Percentiles rank a stretch among this genome's conserved stretches.
These are phyloP conservation scores for Reutealis trisperma DNA, from an alignment of 345 rosid species.

Conservation along the genomic window DNA sequence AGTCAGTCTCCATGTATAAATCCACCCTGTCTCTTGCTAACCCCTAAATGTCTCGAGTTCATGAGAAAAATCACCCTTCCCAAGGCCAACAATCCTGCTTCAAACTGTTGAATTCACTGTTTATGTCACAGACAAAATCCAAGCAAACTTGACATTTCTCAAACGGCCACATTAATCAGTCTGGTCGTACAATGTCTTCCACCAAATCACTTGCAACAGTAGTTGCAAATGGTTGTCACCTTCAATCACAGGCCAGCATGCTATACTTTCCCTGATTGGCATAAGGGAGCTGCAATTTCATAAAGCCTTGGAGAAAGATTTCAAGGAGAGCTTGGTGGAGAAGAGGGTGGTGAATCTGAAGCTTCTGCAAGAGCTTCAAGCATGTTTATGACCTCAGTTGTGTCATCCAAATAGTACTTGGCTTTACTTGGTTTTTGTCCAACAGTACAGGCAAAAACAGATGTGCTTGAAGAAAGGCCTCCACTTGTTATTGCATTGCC, in stretches of 20 bases:
- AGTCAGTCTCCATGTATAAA: conserved; percentile 17
- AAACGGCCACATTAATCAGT: conserved; percentile 16
- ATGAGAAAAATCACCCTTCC: neutral
- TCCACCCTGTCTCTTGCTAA: neutral
- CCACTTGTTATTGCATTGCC: conserved; percentile 41
- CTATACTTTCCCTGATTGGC: conserved; percentile 9
- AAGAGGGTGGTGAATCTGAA: conserved; percentile 39
- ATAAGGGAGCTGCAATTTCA: conserved; percentile 4
- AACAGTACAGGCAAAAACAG: conserved; percentile 83
- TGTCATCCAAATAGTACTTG: conserved; percentile 77
- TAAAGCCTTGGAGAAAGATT: neutral
- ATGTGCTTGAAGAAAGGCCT: conserved; percentile 41
- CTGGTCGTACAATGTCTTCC: conserved; percentile 3
- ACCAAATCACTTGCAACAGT: conserved; percentile 14
- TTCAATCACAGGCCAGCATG: conserved; percentile 20
- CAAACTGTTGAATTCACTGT: neutral
- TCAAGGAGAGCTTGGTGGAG: conserved; percentile 39
- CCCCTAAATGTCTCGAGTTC: neutral
- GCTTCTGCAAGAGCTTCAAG: conserved; percentile 65
- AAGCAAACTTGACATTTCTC: conserved; percentile 19
- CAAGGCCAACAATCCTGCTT: neutral
- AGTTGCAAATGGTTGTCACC: conserved; percentile 23
- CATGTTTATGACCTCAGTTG: conserved; percentile 56
- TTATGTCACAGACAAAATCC: conserved; percentile 12
- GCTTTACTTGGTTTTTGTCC: conserved; percentile 99